A percentile compares a stretch with the other conserved stretches of the same genome.
Evolutionary conservation across 805 yeast genomes (phyloP).

Genomic region (Cyberlindnera samutprakarnensis): DNA sequence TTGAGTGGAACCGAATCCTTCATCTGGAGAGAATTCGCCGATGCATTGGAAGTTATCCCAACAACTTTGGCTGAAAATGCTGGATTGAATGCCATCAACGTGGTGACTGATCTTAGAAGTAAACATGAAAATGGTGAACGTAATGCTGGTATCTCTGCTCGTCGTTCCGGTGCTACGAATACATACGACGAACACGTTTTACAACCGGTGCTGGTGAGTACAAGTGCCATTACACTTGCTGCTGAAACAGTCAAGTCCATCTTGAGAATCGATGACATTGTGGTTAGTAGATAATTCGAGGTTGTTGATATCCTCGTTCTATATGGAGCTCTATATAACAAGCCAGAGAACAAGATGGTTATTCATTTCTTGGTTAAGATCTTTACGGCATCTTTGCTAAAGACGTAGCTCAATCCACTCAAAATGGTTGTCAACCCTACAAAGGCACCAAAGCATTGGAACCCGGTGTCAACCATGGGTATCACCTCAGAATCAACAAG

Average conservation of each 20-base stretch:
- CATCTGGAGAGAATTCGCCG: conserved; percentile 50
- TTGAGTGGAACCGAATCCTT: conserved; percentile 84
- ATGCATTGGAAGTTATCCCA: conserved; percentile 90
- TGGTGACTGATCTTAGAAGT: conserved; percentile 83
- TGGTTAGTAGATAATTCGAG: conserved; percentile 65
- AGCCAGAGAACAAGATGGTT: too few relatives aligned
- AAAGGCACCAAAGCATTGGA: conserved; percentile 37
- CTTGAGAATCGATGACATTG: conserved; percentile 93
- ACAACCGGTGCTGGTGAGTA: conserved; percentile 93
- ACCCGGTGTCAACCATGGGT: conserved; percentile 18
- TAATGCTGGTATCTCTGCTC: conserved; percentile 92
- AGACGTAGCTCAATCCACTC: conserved; percentile 74
- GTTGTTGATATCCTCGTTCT: neutral
- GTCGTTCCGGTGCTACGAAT: conserved; percentile 89
- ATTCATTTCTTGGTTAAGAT: conserved; percentile 29
- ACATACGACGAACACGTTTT: conserved; percentile 89
- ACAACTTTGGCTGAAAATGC: conserved; percentile 96
- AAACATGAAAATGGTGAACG: conserved; percentile 86
- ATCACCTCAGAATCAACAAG: conserved; percentile 26
- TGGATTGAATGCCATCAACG: conserved; percentile 88
- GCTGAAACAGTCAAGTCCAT: conserved; percentile 96
- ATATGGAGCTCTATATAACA: too few relatives aligned
- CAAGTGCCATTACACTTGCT: conserved; percentile 90
- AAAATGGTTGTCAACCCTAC: conserved; percentile 66
- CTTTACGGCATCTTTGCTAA: conserved; percentile 63